Percentiles rank a stretch among this genome's conserved stretches.
Conservation (phyloP, 2,329 filamentous ascomycete species). For the Cadophora gregata region DNA sequence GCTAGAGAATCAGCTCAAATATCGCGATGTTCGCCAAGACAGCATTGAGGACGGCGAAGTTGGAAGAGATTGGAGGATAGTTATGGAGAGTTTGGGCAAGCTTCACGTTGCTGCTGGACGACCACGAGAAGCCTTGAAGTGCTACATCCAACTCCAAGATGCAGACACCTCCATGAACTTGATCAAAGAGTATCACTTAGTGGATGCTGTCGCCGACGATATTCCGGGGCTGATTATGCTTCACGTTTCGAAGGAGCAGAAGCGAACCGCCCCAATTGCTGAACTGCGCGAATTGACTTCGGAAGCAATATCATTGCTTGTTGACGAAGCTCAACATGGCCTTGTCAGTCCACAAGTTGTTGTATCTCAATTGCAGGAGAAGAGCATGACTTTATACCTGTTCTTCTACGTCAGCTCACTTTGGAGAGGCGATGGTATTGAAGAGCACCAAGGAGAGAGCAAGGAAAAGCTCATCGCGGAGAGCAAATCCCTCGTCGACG, state of each 20-base stretch:
- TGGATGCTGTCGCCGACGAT: conserved; percentile 87
- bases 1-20: conserved; percentile 82
- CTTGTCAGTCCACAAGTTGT: conserved; percentile 81
- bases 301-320: conserved; percentile 85
- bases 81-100: conserved; percentile 86
- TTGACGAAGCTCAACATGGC: conserved; percentile 89
- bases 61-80: conserved; percentile 83
- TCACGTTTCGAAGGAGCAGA: conserved; percentile 75
- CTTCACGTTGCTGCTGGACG: conserved; percentile 83
- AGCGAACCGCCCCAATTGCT: conserved; percentile 65
- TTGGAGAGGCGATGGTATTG: conserved; percentile 77
- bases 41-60: conserved; percentile 75
- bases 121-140: conserved; percentile 82
- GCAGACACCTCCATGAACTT: conserved; percentile 86
- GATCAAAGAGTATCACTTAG: conserved; percentile 87
- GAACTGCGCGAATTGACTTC: conserved; percentile 82
- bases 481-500: conserved; percentile 75
- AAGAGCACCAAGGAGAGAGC: conserved; percentile 58
- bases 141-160: conserved; percentile 90
- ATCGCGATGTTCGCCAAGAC: conserved; percentile 75
- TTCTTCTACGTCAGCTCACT: conserved; percentile 91
- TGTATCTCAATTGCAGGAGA: conserved; percentile 74
- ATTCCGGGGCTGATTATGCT: conserved; percentile 88
- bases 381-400: conserved; percentile 74
- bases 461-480: conserved; percentile 63